Evolutionary conservation across 2,329 filamentous ascomycete species (phyloP).

Genomic region (Fusarium luffae): DNA sequence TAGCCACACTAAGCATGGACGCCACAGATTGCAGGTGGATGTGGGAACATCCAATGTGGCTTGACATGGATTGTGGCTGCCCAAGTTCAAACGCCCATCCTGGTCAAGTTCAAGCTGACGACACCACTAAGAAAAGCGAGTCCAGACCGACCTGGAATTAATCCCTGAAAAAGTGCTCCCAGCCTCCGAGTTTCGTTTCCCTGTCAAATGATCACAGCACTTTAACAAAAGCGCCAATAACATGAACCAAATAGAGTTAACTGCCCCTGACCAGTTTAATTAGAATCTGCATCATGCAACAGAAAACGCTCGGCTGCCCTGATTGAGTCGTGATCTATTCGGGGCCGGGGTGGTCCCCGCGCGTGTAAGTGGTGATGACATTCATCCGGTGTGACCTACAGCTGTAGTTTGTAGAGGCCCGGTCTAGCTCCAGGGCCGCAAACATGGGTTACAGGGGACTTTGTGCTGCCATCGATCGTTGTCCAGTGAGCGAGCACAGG

Average conservation of each 20-base stretch:
- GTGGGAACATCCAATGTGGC: neutral
- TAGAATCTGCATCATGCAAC: constrained; percentile 38
- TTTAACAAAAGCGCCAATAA: constrained; percentile 30
- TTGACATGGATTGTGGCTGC: neutral
- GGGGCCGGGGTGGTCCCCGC: constrained; percentile 17
- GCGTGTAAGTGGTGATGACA: constrained; percentile 38
- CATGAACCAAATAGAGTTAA: constrained; percentile 6
- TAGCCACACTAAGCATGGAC: constrained; percentile 29
- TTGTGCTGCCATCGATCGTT: constrained; percentile 43
- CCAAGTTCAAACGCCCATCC: neutral
- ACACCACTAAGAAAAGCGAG: constrained; percentile 3
- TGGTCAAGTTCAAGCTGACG: constrained; percentile 10
- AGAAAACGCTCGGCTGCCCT: constrained; percentile 24
- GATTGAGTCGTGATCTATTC: constrained; percentile 19
- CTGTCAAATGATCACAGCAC: constrained; percentile 22
- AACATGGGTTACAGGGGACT: constrained; percentile 21
- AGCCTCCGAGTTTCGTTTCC: constrained; percentile 41
- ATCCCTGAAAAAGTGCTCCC: constrained; percentile 37
- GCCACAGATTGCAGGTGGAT: constrained; percentile 24
- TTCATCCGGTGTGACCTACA: constrained; percentile 22
- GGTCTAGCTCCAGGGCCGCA: constrained; percentile 36
- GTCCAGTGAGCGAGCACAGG: constrained; percentile 44
- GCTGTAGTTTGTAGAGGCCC: constrained; percentile 12
- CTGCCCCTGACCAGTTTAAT: constrained; percentile 35
- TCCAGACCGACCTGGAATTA: constrained; percentile 25